These are phyloP conservation scores for Tinospora cordifolia DNA, from an alignment of 164 flowering plant genomes.

Conservation along the genomic window DNA sequence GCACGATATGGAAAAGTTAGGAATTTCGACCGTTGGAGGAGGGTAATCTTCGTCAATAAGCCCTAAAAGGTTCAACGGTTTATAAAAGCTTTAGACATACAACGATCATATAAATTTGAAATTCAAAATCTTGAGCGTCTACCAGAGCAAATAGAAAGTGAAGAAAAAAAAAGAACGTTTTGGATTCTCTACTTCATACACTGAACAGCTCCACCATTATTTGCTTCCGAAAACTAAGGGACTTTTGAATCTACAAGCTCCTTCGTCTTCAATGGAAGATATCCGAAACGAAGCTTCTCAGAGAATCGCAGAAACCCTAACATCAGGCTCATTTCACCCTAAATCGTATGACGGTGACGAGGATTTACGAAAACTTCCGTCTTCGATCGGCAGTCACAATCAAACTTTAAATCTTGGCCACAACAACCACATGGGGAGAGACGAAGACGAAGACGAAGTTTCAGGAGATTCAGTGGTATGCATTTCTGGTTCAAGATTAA, in stretches of 20 bases:
- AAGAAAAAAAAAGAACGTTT: background rate
- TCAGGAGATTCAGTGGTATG: conserved; percentile 49
- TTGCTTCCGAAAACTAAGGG: background rate
- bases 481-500: conserved; percentile 45
- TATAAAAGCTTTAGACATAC: too few species aligned
- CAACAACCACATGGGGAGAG: conserved; percentile 17
- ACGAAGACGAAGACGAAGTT: conserved; percentile 24
- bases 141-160: background rate
- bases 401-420: conserved; percentile 12
- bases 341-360: conserved; percentile 29
- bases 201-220: background rate
- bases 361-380: conserved; percentile 10
- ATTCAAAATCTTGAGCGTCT: conserved; percentile 18
- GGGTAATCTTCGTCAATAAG: too few species aligned
- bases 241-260: background rate
- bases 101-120: conserved; percentile 20
- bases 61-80: conserved; percentile 20
- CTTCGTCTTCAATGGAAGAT: conserved; percentile 28
- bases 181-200: background rate
- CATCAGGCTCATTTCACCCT: conserved; percentile 17
- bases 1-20: too few species aligned
- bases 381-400: conserved; percentile 13
- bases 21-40: too few species aligned
- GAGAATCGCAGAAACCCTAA: conserved; percentile 25
- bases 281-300: conserved; percentile 8